A percentile compares a stretch with the other conserved stretches of the same genome.
phyloP scores from a whole-genome alignment of 2,329 filamentous ascomycete genomes.

The Leptoxyphium fumago region DNA sequence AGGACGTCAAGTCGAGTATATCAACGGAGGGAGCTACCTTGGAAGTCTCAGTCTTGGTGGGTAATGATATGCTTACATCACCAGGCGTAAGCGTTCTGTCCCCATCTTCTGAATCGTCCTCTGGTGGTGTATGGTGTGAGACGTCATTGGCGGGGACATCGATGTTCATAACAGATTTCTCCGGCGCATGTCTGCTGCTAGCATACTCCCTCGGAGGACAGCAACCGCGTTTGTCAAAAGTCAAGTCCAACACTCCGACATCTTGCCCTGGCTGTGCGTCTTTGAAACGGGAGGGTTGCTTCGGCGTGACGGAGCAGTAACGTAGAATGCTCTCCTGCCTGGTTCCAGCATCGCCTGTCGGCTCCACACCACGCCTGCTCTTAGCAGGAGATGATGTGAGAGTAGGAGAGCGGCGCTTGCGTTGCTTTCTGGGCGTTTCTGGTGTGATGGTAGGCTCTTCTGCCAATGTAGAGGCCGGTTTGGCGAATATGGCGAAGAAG shows the following conservation, averaged over 20 bases:
- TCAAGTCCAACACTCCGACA: background rate
- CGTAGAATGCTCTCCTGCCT: background rate
- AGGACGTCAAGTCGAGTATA: too few species aligned
- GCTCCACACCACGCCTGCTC: slow-evolving; percentile 4
- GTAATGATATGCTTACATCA: too few species aligned
- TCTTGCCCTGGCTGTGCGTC: background rate
- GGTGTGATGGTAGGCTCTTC: slow-evolving; percentile 1
- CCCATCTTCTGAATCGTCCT: too few species aligned
- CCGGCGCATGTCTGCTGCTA: too few species aligned
- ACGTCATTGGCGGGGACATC: too few species aligned
- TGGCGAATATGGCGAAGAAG: background rate
- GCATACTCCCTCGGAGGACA: too few species aligned
- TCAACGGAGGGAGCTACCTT: too few species aligned
- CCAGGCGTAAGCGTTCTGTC: too few species aligned
- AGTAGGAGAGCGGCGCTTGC: slow-evolving; percentile 15
- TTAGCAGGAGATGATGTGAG: slow-evolving; percentile 16
- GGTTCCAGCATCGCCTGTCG: background rate
- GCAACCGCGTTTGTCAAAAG: too few species aligned
- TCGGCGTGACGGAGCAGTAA: background rate
- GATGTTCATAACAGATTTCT: too few species aligned
- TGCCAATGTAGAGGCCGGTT: background rate
- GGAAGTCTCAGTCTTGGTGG: too few species aligned
- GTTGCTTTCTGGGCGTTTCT: slow-evolving; percentile 11
- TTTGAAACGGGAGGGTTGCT: background rate
- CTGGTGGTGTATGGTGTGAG: too few species aligned